Base-by-base conservation (phyloP, 148 eudicot species). In the Chenopodium quinoa region DNA sequence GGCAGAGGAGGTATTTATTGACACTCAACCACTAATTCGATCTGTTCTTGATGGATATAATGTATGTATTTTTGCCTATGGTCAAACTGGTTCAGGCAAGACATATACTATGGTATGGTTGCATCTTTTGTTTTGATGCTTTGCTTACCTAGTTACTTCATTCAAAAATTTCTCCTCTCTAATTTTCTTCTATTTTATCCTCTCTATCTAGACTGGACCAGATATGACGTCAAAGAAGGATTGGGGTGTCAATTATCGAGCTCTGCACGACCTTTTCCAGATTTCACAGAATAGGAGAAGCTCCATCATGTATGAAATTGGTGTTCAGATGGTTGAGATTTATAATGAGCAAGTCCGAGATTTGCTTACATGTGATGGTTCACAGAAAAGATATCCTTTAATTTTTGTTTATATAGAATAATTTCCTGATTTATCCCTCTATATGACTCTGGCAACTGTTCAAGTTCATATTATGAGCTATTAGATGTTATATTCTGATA, bases 301-400 rank as follows among this genome's bases (percentile, higher is more conserved):
- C 83, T 92, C 93, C 73, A 85, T 91, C 66, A 48, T 81, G 9
- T 94, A 94, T 82, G 97, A 94, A 68, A 83, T 94, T 82, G 89
- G 93, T 47, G 98, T 94, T 78, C 97, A 94, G 82, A 94, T 94
- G 98, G 91, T 94, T 58, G 98, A 94, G 81, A 94, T 94, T 62
- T 94, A 94, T 75, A 94, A 94, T 80, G 98, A 94, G 81, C 98
- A 94, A 94, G 98, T 94, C 27, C 98, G 97, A 48, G 98, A 94
- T 86, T 83, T 94, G 71, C 94, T 94, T 75, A 75, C 86, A 7
- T 86, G 76, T 64, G 92, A 82, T 48, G 91, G 87, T 71, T 85
- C 90, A 79, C 97, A 90, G 72, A 94, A 89, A 83, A 90, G 91
- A 94, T 94, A 94, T 94, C 98, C 98, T 93, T 65, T 22, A 60